Percentiles rank a stretch among this genome's conserved stretches.
Conservation (phyloP, 257 asterid genomes). For the Fraxinus excelsior region DNA sequence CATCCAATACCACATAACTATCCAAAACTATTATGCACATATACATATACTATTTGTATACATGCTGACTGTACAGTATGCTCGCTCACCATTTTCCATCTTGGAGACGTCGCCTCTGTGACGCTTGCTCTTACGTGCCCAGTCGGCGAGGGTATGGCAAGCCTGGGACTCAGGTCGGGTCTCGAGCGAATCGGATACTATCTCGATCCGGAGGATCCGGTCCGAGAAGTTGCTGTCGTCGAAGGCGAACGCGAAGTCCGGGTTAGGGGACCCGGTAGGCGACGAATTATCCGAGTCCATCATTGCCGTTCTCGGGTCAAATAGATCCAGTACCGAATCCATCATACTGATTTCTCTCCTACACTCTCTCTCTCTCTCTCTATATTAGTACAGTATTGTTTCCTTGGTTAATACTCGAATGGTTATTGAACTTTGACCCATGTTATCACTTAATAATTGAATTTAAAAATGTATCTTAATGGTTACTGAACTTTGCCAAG, state of each 20-base stretch:
- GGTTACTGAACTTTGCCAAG: too few species aligned
- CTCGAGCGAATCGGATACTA: slow-evolving; percentile 52
- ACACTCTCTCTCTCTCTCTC: not conserved
- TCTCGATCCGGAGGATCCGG: slow-evolving; percentile 71
- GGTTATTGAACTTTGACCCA: too few species aligned
- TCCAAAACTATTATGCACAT: too few species aligned
- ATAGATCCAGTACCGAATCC: slow-evolving; percentile 69
- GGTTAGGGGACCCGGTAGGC: slow-evolving; percentile 40
- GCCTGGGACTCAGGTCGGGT: slow-evolving; percentile 37
- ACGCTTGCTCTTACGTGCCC: slow-evolving; percentile 67
- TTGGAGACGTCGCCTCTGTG: slow-evolving; percentile 48
- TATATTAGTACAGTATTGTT: not conserved
- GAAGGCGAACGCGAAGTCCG: slow-evolving; percentile 84
- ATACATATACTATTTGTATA: not conserved
- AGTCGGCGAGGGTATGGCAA: slow-evolving; percentile 54
- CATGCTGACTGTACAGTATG: slow-evolving; percentile 14
- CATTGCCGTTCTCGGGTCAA: slow-evolving; percentile 70
- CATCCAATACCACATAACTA: not conserved
- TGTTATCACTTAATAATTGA: too few species aligned
- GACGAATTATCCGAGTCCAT: slow-evolving; percentile 62
- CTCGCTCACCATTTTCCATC: slow-evolving; percentile 49
- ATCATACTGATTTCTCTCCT: slow-evolving; percentile 34
- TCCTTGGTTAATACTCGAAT: too few species aligned
- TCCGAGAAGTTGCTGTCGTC: slow-evolving; percentile 81
- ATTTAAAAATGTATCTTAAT: too few species aligned